Evolutionary conservation across 2,329 filamentous ascomycete species (phyloP).

Genomic region (Alternaria panax): DNA sequence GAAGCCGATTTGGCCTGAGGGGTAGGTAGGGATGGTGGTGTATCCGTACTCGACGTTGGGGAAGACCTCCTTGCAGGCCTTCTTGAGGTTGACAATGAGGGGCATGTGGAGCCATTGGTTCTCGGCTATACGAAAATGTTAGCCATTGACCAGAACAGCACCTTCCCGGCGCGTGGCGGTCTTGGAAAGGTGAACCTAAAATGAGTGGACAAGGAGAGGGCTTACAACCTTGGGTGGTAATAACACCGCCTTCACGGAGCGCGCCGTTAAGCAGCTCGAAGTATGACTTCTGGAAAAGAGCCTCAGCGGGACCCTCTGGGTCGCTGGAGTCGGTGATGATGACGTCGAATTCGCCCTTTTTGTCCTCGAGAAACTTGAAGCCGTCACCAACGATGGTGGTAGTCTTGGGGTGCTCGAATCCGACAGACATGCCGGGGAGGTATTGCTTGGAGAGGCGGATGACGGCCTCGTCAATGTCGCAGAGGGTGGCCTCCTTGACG

Average conservation of each 20-base stretch:
- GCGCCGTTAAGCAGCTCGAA: slow-evolving; percentile 92
- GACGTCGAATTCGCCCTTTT: slow-evolving; percentile 97
- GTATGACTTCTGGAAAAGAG: slow-evolving; percentile 98
- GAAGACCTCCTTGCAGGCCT: slow-evolving; percentile 96
- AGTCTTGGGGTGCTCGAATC: slow-evolving; percentile 92
- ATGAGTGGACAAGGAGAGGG: slow-evolving; percentile 62
- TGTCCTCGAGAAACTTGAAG: slow-evolving; percentile 97
- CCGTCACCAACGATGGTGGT: slow-evolving; percentile 94
- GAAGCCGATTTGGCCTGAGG: slow-evolving; percentile 98
- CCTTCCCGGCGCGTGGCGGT: slow-evolving; percentile 24
- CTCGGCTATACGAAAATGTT: slow-evolving; percentile 70
- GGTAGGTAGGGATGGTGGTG: slow-evolving; percentile 99
- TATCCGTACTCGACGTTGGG: slow-evolving; percentile 97
- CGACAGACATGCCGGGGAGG: slow-evolving; percentile 90
- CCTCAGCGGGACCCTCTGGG: slow-evolving; percentile 94
- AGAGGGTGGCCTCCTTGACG: slow-evolving; percentile 94
- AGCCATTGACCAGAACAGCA: slow-evolving; percentile 29
- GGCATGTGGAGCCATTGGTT: slow-evolving; percentile 99
- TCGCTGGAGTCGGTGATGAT: slow-evolving; percentile 99
- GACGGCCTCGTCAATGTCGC: slow-evolving; percentile 99
- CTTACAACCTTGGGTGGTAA: slow-evolving; percentile 99
- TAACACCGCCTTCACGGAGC: slow-evolving; percentile 93
- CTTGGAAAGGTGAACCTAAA: slow-evolving; percentile 23
- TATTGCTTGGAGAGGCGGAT: slow-evolving; percentile 98
- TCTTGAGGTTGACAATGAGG: slow-evolving; percentile 93